These are phyloP conservation scores for Arabidopsis arenosa DNA, from an alignment of 345 rosid species.

Conservation along the genomic window DNA sequence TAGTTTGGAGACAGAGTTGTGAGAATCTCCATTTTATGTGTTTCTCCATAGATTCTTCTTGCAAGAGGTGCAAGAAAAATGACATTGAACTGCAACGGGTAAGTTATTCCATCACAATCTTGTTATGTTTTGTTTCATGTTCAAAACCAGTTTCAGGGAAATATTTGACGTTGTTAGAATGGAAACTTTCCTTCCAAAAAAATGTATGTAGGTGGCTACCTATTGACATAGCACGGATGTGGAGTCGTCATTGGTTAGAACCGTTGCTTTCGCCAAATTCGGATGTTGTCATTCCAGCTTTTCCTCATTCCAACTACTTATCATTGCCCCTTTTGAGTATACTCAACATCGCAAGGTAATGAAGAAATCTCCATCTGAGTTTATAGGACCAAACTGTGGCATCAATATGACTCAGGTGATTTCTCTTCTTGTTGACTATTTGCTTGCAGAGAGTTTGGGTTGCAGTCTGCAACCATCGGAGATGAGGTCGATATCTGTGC, in stretches of 20 bases:
- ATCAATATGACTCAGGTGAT: background rate
- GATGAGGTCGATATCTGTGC: constrained; percentile 92
- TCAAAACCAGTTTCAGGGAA: constrained; percentile 13
- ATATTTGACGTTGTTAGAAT: constrained; percentile 9
- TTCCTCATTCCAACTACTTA: constrained; percentile 80
- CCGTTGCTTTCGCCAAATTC: constrained; percentile 77
- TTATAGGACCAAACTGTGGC: background rate
- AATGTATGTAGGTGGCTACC: constrained; percentile 78
- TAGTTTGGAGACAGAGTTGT: background rate
- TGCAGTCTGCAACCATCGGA: constrained; percentile 63
- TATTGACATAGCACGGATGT: constrained; percentile 95
- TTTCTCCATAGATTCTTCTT: constrained; percentile 70
- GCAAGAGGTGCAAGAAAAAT: constrained; percentile 81
- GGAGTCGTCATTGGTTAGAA: constrained; percentile 99
- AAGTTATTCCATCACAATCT: constrained; percentile 38
- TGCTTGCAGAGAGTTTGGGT: constrained; percentile 72
- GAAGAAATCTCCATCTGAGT: background rate
- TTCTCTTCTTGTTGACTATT: constrained; percentile 7
- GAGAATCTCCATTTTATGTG: background rate
- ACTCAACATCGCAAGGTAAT: constrained; percentile 91
- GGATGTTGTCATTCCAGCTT: constrained; percentile 66
- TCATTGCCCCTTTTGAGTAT: constrained; percentile 90
- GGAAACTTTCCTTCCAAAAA: constrained; percentile 13
- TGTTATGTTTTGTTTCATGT: background rate
- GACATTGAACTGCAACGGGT: constrained; percentile 94